Evolutionary conservation across 345 rosid genomes (phyloP).

Genomic region (Euphorbia pulcherrima): DNA sequence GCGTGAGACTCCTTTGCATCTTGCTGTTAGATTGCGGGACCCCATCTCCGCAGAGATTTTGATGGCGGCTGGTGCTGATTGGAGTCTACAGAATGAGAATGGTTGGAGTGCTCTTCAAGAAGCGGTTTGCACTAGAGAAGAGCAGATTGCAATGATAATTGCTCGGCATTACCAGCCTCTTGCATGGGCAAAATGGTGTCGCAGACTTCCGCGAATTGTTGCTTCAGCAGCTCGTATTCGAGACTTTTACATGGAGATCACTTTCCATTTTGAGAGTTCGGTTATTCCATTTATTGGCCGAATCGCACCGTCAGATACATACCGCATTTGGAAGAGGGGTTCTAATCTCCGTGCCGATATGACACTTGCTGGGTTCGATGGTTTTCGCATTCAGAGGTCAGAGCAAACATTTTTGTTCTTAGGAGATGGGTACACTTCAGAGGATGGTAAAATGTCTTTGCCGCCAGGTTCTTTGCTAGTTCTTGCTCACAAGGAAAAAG

Average conservation of each 20-base stretch:
- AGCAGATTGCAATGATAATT: conserved; percentile 80
- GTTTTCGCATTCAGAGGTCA: conserved; percentile 87
- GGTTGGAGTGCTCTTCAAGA: conserved; percentile 99
- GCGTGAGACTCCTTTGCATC: conserved; percentile 96
- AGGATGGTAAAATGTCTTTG: conserved; percentile 60
- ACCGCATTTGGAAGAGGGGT: conserved; percentile 97
- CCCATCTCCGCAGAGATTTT: conserved; percentile 75
- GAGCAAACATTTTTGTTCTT: conserved; percentile 87
- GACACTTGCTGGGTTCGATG: conserved; percentile 98
- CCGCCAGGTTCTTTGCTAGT: conserved; percentile 78
- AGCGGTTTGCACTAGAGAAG: conserved; percentile 98
- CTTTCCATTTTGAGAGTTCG: conserved; percentile 94
- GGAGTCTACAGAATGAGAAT: conserved; percentile 97
- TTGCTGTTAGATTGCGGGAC: conserved; percentile 84
- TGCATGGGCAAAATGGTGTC: conserved; percentile 99
- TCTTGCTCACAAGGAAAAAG: conserved; percentile 92
- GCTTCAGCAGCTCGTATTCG: conserved; percentile 81
- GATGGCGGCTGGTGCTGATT: conserved; percentile 93
- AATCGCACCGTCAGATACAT: conserved; percentile 98
- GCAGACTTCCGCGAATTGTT: conserved; percentile 89
- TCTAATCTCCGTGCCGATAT: conserved; percentile 97
- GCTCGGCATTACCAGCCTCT: conserved; percentile 93
- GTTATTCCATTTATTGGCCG: conserved; percentile 96
- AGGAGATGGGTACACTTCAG: conserved; percentile 79
- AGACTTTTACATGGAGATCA: conserved; percentile 97